A percentile compares a stretch with the other conserved stretches of the same genome.
Evolutionary conservation across 768 basidiomycete species (phyloP).

Genomic region (Suillus discolor): DNA sequence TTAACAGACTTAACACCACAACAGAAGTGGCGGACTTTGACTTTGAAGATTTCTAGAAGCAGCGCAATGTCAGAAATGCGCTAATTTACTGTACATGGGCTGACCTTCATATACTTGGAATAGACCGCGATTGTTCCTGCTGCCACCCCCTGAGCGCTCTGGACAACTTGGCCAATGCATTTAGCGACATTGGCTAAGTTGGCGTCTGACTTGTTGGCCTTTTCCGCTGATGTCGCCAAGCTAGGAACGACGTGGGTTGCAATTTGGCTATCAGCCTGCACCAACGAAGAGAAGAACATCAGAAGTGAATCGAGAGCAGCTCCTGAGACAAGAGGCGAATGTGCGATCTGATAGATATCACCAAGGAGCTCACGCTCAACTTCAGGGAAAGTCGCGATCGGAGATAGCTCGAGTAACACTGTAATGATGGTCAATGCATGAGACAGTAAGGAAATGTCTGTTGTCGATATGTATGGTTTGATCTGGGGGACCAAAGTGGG

Average conservation of each 20-base stretch:
- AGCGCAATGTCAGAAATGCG: slow-evolving; percentile 10
- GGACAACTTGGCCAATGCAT: slow-evolving; percentile 83
- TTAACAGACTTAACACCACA: slow-evolving; percentile 81
- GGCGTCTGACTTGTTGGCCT: slow-evolving; percentile 56
- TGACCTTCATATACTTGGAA: slow-evolving; percentile 77
- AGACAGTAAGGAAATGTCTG: slow-evolving; percentile 79
- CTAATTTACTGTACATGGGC: slow-evolving; percentile 2
- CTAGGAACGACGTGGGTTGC: slow-evolving; percentile 81
- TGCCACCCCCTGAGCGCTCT: slow-evolving; percentile 66
- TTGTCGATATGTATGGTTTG: slow-evolving; percentile 69
- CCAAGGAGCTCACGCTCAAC: slow-evolving; percentile 71
- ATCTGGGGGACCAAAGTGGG: slow-evolving; percentile 70
- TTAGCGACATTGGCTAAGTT: slow-evolving; percentile 76
- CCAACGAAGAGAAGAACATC: slow-evolving; percentile 80
- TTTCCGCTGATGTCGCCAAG: slow-evolving; percentile 67
- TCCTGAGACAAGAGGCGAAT: slow-evolving; percentile 79
- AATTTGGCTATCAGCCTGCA: slow-evolving; percentile 81
- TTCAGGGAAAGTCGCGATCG: slow-evolving; percentile 68
- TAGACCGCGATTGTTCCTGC: slow-evolving; percentile 87
- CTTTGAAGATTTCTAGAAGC: slow-evolving; percentile 52
- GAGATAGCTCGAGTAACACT: slow-evolving; percentile 68
- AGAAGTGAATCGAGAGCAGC: slow-evolving; percentile 80
- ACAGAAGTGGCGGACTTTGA: slow-evolving; percentile 68
- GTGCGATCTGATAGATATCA: slow-evolving; percentile 69
- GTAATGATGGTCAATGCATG: slow-evolving; percentile 69